Conservation (phyloP, 331 rosid species). For the Stylosanthes scabra region DNA sequence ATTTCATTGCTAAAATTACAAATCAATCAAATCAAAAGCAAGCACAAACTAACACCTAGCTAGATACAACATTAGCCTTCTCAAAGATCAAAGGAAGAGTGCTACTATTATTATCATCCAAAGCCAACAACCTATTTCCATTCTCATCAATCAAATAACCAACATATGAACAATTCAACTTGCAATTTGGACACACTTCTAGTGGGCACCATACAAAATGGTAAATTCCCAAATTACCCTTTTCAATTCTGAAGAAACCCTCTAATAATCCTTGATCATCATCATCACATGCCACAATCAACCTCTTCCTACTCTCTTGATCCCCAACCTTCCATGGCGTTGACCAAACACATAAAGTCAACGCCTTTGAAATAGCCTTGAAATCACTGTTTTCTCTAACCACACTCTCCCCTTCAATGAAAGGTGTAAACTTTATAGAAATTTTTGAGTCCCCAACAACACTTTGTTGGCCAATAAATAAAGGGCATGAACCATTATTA, state of each 20-base stretch:
- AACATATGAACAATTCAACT: constrained; percentile 39
- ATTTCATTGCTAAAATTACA: no score
- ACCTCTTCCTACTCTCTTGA: constrained; percentile 23
- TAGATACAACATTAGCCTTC: constrained; percentile 7
- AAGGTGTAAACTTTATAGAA: constrained; percentile 45
- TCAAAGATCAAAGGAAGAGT: constrained; percentile 32
- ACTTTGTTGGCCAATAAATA: constrained; percentile 40
- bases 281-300: constrained; percentile 22
- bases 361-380: constrained; percentile 32
- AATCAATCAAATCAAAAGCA: background rate
- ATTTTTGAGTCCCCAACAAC: background rate
- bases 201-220: constrained; percentile 50
- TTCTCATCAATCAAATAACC: constrained; percentile 45
- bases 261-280: background rate
- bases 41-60: background rate
- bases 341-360: constrained; percentile 23
- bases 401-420: constrained; percentile 27
- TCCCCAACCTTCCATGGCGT: constrained; percentile 49
- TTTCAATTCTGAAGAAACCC: constrained; percentile 24
- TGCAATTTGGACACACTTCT: constrained; percentile 46
- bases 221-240: constrained; percentile 27
- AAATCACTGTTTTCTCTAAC: constrained; percentile 40
- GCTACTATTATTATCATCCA: constrained; percentile 38
- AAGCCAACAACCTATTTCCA: constrained; percentile 50
- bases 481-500: constrained; percentile 40